Evolutionary conservation across 148 eudicot species (phyloP).

Genomic region (Nyssa sinensis): DNA sequence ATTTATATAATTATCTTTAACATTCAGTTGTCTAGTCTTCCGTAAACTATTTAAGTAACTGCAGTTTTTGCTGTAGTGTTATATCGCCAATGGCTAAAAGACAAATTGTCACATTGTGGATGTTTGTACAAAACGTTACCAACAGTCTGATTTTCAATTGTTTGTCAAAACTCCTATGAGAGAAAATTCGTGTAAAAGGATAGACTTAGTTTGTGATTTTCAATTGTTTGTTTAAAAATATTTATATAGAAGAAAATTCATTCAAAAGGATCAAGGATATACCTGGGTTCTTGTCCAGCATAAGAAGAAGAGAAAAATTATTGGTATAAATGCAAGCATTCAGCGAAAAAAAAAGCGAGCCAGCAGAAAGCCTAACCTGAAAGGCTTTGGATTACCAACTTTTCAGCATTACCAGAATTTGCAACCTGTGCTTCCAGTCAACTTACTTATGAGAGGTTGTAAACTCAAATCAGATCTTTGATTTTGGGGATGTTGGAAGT

Average conservation of each 20-base stretch:
- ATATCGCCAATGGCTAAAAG: no score
- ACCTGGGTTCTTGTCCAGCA: neutral
- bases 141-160: neutral
- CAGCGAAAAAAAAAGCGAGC: neutral
- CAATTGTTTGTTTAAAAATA: neutral
- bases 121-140: neutral
- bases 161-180: no score
- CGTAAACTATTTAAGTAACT: no score
- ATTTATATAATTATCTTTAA: no score
- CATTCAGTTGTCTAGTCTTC: no score
- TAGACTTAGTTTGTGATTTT: no score
- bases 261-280: no score
- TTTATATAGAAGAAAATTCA: no score
- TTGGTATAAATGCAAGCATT: neutral
- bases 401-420: neutral
- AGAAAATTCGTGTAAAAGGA: no score
- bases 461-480: neutral
- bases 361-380: neutral
- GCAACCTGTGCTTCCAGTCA: neutral
- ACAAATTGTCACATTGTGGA: neutral
- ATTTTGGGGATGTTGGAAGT: neutral
- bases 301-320: neutral
- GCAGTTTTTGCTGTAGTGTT: no score
- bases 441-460: neutral
- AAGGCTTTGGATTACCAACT: neutral